phyloP scores from a whole-genome alignment of 495 filamentous ascomycete genomes.

The Aspergillus baeticus region DNA sequence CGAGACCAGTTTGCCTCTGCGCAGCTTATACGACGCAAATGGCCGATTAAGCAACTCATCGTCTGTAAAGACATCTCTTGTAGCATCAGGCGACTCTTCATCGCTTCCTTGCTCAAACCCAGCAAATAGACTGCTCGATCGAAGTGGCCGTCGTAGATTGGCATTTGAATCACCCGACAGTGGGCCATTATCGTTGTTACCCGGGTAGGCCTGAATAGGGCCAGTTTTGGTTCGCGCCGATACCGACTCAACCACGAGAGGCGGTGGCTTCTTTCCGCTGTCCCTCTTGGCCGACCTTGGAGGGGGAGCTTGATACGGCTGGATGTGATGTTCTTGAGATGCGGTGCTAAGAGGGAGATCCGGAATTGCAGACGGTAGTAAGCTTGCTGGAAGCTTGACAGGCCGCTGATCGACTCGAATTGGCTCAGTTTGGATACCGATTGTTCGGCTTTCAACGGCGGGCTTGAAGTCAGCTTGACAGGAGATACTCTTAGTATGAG shows the following conservation, averaged over 20 bases:
- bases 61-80: slow-evolving; percentile 49
- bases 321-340: slow-evolving; percentile 22
- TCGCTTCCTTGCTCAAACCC: slow-evolving; percentile 69
- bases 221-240: slow-evolving; percentile 30
- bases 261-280: slow-evolving; percentile 16
- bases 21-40: slow-evolving; percentile 43
- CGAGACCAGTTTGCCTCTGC: slow-evolving; percentile 42
- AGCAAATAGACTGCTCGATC: slow-evolving; percentile 82
- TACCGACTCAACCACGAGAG: slow-evolving; percentile 16
- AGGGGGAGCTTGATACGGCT: slow-evolving; percentile 37
- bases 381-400: slow-evolving; percentile 69
- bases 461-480: slow-evolving; percentile 50
- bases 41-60: slow-evolving; percentile 46
- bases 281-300: slow-evolving; percentile 32
- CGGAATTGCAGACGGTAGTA: slow-evolving; percentile 67
- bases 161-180: slow-evolving; percentile 56
- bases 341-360: slow-evolving; percentile 31
- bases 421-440: slow-evolving; percentile 81
- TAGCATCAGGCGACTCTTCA: slow-evolving; percentile 36
- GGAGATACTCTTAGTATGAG: slow-evolving; percentile 60
- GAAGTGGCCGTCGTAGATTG: slow-evolving; percentile 64
- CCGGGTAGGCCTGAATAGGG: slow-evolving; percentile 68
- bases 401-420: slow-evolving; percentile 76
- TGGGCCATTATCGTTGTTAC: slow-evolving; percentile 81
- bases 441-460: slow-evolving; percentile 41